phyloP scores from a whole-genome alignment of 495 filamentous ascomycete species.

The Hyaloscypha finlandica region DNA sequence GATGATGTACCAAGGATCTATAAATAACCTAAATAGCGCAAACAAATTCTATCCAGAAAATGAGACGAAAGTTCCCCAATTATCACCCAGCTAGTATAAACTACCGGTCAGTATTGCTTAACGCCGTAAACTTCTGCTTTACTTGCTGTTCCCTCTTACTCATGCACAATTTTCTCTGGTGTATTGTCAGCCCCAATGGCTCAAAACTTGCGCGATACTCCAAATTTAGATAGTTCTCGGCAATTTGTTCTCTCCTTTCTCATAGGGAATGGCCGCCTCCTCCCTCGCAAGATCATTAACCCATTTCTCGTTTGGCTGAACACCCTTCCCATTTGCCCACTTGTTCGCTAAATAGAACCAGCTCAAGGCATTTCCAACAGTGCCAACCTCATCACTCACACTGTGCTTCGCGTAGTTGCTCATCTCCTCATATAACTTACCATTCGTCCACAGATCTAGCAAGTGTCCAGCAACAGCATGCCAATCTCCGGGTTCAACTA shows the following conservation, averaged over 20 bases:
- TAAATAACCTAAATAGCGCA: too few relatives aligned
- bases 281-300: conserved; percentile 78
- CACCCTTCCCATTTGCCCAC: conserved; percentile 49
- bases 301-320: conserved; percentile 54
- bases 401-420: conserved; percentile 61
- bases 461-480: conserved; percentile 72
- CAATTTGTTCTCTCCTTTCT: conserved; percentile 62
- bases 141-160: not conserved
- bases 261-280: conserved; percentile 61
- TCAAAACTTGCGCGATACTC: not conserved
- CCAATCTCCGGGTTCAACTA: conserved; percentile 73
- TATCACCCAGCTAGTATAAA: not conserved
- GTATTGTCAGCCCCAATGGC: not conserved
- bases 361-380: conserved; percentile 74
- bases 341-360: conserved; percentile 79
- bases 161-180: not conserved
- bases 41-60: too few relatives aligned
- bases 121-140: not conserved
- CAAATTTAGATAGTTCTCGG: conserved; percentile 31
- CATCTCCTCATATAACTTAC: conserved; percentile 65
- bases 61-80: too few relatives aligned
- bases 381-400: conserved; percentile 82
- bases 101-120: not conserved
- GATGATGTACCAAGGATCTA: too few relatives aligned
- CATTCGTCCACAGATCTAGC: conserved; percentile 67